Evolutionary conservation across 768 basidiomycete species (phyloP), one percentile per base, ranked within the genome.

Genomic region (Lepiota brunneoincarnata): DNA sequence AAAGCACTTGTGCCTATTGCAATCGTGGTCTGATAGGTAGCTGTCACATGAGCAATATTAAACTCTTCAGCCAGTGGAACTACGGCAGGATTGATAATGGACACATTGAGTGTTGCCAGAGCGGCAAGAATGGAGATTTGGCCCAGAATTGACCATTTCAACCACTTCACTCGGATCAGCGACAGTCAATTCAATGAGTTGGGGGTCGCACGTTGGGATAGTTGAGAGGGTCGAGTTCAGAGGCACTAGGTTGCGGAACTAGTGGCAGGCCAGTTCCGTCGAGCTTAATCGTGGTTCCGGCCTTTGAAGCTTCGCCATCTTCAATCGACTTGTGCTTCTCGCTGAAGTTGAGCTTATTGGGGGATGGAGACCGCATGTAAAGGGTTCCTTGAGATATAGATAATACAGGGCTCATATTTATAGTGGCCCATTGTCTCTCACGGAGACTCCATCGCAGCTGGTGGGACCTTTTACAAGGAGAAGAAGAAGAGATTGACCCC

Each of bases 11-110:
- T 65, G 10, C 71, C 71, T 40, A 73, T 73, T 12, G 71, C 69
- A 26, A 72, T 60, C 2, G 70, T 71, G 5, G 72, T 73, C 56
- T 75, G 73, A 57, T 75, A 75, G 15, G 74, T 74, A 4, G 67
- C 74, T 1, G 64, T 70, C 15, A 74, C 73, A 37, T 61, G 67
- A 0, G 69, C 37, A 21, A 74, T 71, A 18, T 61, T 53, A 46
- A 75, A 72, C 54, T 74, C 73, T 28, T 65, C 59, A 6, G 74
- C 65, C 5, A 76, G 63, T 20, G 69, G 67, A 2, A 71, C 68
- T 12, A 72, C 70, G 31, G 74, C 71, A 11, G 73, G 71, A 42
- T 73, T 74, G 51, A 72, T 66, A 20, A 71, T 68, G 5, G 71
- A 67, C 38, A 70, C 66, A 39, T 73, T 75, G 24, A 75, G 60